These are phyloP conservation scores for Ensete ventricosum DNA, from an alignment of 176 grass and related monocot species.

Conservation along the genomic window DNA sequence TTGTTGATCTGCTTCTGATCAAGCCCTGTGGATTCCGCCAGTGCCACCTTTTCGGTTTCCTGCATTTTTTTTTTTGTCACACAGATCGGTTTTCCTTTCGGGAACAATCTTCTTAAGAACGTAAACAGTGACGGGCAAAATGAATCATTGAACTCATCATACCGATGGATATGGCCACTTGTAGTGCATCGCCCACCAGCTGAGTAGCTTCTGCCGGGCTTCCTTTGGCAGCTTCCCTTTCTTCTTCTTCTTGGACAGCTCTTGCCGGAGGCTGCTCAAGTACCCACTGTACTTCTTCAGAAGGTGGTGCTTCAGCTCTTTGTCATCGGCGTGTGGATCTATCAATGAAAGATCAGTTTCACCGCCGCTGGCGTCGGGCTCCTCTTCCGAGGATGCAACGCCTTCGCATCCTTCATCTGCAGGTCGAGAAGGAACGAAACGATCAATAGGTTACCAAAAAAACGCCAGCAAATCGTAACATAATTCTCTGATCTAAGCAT, in stretches of 20 bases:
- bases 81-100: not conserved
- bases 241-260: conserved; percentile 87
- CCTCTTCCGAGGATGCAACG: conserved; percentile 56
- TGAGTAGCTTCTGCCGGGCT: conserved; percentile 66
- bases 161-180: conserved; percentile 84
- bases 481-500: too few species aligned
- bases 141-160: conserved; percentile 16
- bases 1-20: conserved; percentile 86
- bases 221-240: conserved; percentile 85
- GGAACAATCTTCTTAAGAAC: too few species aligned
- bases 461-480: too few species aligned
- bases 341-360: conserved; percentile 37
- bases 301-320: conserved; percentile 63
- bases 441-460: too few species aligned
- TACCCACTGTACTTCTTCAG: conserved; percentile 73
- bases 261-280: conserved; percentile 71
- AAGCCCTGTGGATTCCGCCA: conserved; percentile 50
- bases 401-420: conserved; percentile 46
- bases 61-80: conserved; percentile 1
- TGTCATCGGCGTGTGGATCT: conserved; percentile 42
- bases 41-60: conserved; percentile 57
- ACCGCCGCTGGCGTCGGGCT: conserved; percentile 11
- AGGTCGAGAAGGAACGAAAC: not conserved
- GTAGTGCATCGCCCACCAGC: conserved; percentile 77
- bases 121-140: too few species aligned